Evolutionary conservation across 2,329 filamentous ascomycete species (phyloP), one percentile per base, ranked within the genome.

Genomic region (Keithomyces neogunnii): DNA sequence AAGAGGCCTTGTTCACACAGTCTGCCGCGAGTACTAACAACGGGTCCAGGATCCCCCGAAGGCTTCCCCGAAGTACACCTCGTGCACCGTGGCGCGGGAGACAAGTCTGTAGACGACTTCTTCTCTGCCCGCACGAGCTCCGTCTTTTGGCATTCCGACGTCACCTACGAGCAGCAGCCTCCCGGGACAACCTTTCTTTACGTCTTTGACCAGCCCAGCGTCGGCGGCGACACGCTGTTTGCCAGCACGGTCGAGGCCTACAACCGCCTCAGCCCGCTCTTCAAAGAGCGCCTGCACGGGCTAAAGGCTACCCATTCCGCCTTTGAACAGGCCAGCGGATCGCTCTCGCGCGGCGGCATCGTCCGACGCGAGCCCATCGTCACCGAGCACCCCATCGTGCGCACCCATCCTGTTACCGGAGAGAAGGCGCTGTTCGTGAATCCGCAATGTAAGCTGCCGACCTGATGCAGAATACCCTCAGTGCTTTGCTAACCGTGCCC

Each of bases 171-270:
- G 69, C 73, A 78, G 57, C 88, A 95, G 67, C 88, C 88, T 3
- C 88, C 88, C 0, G 87, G 88, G 42, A 92, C 88, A 0, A 92
- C 88, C 0, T 92, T 93, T 69, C 68, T 93, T 45, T 92, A 91
- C 63, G 74, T 88, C 47, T 76, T 95, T 11, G 88, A 93, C 62
- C 82, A 81, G 30, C 88, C 88, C 1, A 72, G 76, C 38, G 81
- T 79, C 0, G 88, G 88, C 8, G 53, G 53, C 7, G 53, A 53
- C 33, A 63, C 61, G 26, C 50, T 59, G 11, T 55, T 62, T 26
- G 61, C 54, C 45, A 59, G 56, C 10, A 54, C 54, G 28, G 55
- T 55, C 4, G 38, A 47, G 33, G 59, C 60, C 8, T 63, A 51
- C 60, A 73, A 76, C 48, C 73, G 84, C 5, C 71, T 88, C 2